Evolutionary conservation across 495 filamentous ascomycete species (phyloP).

Genomic region (Penicillium flavigenum): DNA sequence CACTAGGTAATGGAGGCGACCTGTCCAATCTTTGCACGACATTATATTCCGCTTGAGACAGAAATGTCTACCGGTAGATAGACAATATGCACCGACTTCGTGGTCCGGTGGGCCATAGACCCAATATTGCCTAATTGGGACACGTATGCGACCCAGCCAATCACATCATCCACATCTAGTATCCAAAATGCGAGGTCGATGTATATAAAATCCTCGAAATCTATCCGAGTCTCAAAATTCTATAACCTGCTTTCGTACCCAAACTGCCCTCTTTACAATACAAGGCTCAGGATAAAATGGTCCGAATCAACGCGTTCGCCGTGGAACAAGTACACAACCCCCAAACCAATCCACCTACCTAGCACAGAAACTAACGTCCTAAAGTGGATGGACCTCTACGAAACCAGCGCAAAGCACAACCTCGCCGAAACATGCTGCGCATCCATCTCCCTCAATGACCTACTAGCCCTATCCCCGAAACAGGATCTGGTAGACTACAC

Average conservation of each 20-base stretch:
- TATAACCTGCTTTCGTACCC: neutral
- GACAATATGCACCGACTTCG: neutral
- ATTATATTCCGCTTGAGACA: neutral
- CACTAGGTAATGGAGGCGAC: neutral
- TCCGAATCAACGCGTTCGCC: conserved; percentile 68
- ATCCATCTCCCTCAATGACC: conserved; percentile 72
- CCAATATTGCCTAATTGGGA: conserved; percentile 5
- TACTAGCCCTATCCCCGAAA: conserved; percentile 53
- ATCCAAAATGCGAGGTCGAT: neutral
- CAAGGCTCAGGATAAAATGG: conserved; percentile 46
- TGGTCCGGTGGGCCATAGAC: neutral
- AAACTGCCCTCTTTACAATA: neutral
- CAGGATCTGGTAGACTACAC: conserved; percentile 42
- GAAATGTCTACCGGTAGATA: neutral
- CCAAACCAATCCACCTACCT: neutral
- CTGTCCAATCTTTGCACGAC: neutral
- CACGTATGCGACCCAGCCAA: conserved; percentile 8
- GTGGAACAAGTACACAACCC: conserved; percentile 64
- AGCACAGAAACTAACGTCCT: neutral
- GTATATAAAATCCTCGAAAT: conserved; percentile 1
- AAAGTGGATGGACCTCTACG: conserved; percentile 87
- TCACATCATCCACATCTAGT: neutral
- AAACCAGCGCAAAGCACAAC: conserved; percentile 73
- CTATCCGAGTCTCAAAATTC: neutral
- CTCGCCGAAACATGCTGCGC: conserved; percentile 84